phyloP scores from a whole-genome alignment of 2,329 filamentous ascomycete genomes.

The Aureobasidium leucospermi region DNA sequence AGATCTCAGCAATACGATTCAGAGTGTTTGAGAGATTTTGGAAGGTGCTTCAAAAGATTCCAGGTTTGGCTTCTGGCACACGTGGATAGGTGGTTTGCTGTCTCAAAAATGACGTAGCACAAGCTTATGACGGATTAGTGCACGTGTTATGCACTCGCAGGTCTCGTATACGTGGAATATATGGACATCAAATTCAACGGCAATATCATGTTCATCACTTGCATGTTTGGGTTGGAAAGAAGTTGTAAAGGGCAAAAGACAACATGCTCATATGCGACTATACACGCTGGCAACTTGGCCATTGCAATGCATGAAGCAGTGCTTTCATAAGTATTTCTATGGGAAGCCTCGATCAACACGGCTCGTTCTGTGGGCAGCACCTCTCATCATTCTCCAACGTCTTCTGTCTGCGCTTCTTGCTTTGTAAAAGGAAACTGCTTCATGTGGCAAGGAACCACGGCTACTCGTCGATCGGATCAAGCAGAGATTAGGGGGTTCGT shows the following conservation, averaged over 20 bases:
- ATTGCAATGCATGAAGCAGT: conserved; percentile 13
- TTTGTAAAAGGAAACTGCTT: neutral
- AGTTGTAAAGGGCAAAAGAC: neutral
- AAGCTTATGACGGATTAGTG: neutral
- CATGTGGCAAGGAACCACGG: neutral
- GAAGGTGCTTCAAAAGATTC: neutral
- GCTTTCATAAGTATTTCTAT: conserved; percentile 14
- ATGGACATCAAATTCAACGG: neutral
- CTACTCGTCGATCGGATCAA: neutral
- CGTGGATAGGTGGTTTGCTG: neutral
- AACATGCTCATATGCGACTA: conserved; percentile 12
- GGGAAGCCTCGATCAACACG: conserved; percentile 8
- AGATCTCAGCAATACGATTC: neutral
- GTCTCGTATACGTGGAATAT: neutral
- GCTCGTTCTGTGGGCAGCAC: neutral
- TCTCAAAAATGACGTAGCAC: conserved; percentile 2
- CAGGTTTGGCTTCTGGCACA: neutral
- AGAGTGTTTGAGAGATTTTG: neutral
- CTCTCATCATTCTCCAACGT: conserved; percentile 1
- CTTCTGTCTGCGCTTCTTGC: conserved; percentile 5
- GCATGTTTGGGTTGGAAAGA: neutral
- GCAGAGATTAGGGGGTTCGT: neutral
- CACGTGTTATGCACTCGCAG: neutral
- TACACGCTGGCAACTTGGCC: conserved; percentile 3
- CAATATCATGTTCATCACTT: neutral